A percentile compares a stretch with the other conserved stretches of the same genome.
These are phyloP conservation scores for Clavulina sp. DNA, from an alignment of 768 basidiomycete genomes.

Conservation along the genomic window DNA sequence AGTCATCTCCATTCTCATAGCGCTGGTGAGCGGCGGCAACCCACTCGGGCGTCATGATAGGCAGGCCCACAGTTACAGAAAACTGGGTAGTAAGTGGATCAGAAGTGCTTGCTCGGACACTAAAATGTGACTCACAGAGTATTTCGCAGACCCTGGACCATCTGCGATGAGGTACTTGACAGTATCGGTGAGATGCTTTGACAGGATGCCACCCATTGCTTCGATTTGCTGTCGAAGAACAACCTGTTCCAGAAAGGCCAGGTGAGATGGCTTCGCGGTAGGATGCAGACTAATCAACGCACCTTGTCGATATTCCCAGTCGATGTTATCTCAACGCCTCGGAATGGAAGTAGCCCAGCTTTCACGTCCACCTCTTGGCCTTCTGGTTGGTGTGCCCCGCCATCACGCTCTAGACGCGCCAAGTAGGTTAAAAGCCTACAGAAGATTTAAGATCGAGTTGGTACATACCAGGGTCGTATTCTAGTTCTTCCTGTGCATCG, in stretches of 20 bases:
- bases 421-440: background rate
- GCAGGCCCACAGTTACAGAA: conserved; percentile 62
- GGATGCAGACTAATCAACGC: conserved; percentile 1
- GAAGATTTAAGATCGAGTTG: background rate
- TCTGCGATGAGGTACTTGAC: conserved; percentile 78
- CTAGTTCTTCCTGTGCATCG: too few species aligned
- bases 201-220: conserved; percentile 59
- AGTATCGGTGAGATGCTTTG: conserved; percentile 58
- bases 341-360: conserved; percentile 26
- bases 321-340: conserved; percentile 46
- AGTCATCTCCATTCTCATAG: conserved; percentile 56
- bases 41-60: conserved; percentile 67
- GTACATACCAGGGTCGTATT: too few species aligned
- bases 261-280: conserved; percentile 7
- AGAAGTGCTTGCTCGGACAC: conserved; percentile 1
- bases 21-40: conserved; percentile 47
- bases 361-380: background rate
- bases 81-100: conserved; percentile 31
- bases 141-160: conserved; percentile 74
- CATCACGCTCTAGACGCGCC: background rate
- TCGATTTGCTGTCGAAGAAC: conserved; percentile 56
- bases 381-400: background rate
- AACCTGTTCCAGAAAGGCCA: conserved; percentile 29
- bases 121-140: conserved; percentile 32
- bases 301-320: conserved; percentile 73